Evolutionary conservation across 306 rosid genomes (phyloP), one percentile per base, ranked within the genome.

Genomic region (Cicer chorassanicum): DNA sequence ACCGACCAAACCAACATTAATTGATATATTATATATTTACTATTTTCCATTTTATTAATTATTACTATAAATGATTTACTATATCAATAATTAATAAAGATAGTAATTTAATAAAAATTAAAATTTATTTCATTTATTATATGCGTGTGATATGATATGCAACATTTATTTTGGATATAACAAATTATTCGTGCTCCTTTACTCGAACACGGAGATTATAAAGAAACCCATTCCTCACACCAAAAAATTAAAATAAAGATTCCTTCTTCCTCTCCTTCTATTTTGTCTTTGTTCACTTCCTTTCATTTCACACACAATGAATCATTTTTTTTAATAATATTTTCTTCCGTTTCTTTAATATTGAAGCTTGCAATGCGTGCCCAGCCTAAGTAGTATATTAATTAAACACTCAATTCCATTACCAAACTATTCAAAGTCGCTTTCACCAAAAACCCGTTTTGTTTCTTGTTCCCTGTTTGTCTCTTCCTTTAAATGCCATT

Each of bases 281-380:
- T 78, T 84, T 84, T 86, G 90, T 89, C 86, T 34, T 76, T 15
- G 9, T 13, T 36, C 15, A 8, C 75, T 59, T 73, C 1, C 14
- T 69, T 68, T 54, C 70, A 11, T 50, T 54, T 54, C 76, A 29
- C 71, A 29, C 64, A 6, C 19, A 55, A 49, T 12, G 24, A 8
- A 24, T 2, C 12, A 7, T 6, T 11, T 55, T 54, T 18, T 40
- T 19, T 24, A n/a, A n/a, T 24, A 2, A 24, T 24, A 50, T 68
- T 55, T 50, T 48, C 68, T 21, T 24, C 40, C 40, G 14, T 11
- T 49, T 13, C 40, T 66, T 61, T 57, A 76, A 63, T 54, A 73
- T n/a, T 34, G 48, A 69, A 78, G 51, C 48, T 82, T 70, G 80
- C 81, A 55, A 60, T 54, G 72, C 36, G 51, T 78, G 62, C 43